These are phyloP conservation scores for Metarhizium robertsii DNA, from an alignment of 2,329 filamentous ascomycete species.

Conservation along the genomic window DNA sequence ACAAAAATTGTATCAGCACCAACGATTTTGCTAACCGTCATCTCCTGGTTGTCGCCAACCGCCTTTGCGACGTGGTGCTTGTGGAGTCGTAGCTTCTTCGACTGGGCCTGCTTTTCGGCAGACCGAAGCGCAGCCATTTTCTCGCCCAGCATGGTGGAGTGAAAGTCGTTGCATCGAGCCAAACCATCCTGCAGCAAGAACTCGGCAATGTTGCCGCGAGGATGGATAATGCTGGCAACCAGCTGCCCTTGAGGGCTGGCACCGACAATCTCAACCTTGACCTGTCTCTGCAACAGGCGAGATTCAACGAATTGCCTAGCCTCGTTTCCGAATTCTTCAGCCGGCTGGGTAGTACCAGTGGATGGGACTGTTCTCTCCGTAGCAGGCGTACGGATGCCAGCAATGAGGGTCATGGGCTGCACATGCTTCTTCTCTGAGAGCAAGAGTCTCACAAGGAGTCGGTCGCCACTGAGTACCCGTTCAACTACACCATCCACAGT, in stretches of 20 bases:
- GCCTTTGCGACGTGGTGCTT: slow-evolving; percentile 69
- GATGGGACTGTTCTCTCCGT: slow-evolving; percentile 75
- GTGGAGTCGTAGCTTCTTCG: slow-evolving; percentile 68
- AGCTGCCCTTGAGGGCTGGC: slow-evolving; percentile 84
- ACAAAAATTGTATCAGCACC: slow-evolving; percentile 84
- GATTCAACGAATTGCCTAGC: slow-evolving; percentile 81
- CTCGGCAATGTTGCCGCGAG: slow-evolving; percentile 83
- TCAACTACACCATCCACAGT: slow-evolving; percentile 80
- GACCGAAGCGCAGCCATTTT: slow-evolving; percentile 81
- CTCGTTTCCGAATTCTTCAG: slow-evolving; percentile 84
- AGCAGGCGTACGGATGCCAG: slow-evolving; percentile 81
- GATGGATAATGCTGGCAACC: slow-evolving; percentile 81
- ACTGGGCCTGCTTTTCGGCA: slow-evolving; percentile 79
- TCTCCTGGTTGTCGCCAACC: slow-evolving; percentile 60
- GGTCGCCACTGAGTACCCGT: slow-evolving; percentile 83
- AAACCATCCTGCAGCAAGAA: slow-evolving; percentile 84
- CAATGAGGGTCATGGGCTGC: slow-evolving; percentile 80
- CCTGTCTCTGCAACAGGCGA: slow-evolving; percentile 75
- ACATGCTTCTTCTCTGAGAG: slow-evolving; percentile 75
- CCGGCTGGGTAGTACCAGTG: slow-evolving; percentile 71
- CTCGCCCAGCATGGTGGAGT: slow-evolving; percentile 81
- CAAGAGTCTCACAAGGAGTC: slow-evolving; percentile 74
- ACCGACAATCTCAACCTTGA: slow-evolving; percentile 75
- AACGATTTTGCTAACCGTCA: slow-evolving; percentile 74
- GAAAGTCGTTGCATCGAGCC: slow-evolving; percentile 88